Percentiles rank a stretch among this genome's conserved stretches.
phyloP scores from a whole-genome alignment of 1,284 basidiomycete genomes.

The Heterobasidion annosum region DNA sequence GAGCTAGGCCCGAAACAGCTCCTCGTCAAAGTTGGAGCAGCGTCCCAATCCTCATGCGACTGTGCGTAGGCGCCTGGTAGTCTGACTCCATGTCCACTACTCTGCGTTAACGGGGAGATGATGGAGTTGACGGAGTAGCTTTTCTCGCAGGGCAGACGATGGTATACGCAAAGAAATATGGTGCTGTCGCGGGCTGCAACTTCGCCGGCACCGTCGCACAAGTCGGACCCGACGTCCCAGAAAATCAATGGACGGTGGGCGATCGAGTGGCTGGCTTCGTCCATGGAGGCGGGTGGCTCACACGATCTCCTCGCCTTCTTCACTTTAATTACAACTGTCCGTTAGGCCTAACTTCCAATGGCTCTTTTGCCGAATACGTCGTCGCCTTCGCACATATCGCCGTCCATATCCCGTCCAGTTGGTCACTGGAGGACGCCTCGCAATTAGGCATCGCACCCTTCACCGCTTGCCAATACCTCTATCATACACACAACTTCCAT shows the following conservation, averaged over 20 bases:
- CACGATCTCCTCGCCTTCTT: neutral
- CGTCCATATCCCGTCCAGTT: slow-evolving; percentile 18
- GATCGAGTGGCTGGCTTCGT: slow-evolving; percentile 2
- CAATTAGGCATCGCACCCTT: slow-evolving; percentile 20
- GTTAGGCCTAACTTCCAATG: slow-evolving; percentile 3
- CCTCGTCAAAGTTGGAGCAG: neutral
- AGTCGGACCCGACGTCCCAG: neutral
- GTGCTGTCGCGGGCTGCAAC: neutral
- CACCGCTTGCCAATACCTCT: slow-evolving; percentile 19
- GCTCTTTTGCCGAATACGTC: slow-evolving; percentile 25
- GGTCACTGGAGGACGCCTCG: slow-evolving; percentile 22
- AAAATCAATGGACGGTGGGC: neutral
- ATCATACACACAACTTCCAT: slow-evolving; percentile 14
- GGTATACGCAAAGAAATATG: neutral
- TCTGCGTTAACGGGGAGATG: neutral
- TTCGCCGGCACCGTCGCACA: neutral
- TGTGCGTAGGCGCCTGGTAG: neutral
- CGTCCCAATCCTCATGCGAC: neutral
- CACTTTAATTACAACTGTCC: neutral
- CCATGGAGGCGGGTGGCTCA: neutral
- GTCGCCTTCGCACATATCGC: slow-evolving; percentile 15
- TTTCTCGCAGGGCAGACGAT: neutral
- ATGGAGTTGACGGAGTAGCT: neutral
- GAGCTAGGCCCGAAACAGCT: neutral
- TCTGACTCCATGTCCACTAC: neutral